These are phyloP conservation scores for Sicyos baderoa DNA, from an alignment of 306 rosid genomes.

Conservation along the genomic window DNA sequence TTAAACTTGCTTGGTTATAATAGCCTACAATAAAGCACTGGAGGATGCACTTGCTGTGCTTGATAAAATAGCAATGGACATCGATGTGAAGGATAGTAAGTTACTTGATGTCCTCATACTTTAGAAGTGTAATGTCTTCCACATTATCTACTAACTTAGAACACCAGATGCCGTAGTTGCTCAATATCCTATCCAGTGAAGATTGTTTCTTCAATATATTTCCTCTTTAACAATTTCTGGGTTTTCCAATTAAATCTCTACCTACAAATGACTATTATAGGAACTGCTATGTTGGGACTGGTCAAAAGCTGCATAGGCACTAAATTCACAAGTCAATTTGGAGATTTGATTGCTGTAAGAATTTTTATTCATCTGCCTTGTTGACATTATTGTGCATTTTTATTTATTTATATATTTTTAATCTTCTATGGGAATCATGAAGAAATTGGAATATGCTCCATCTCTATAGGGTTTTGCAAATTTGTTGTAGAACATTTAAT, in stretches of 20 bases:
- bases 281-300: slow-evolving; percentile 72
- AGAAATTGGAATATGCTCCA: background rate
- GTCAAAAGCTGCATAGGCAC: slow-evolving; percentile 91
- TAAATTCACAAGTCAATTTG: slow-evolving; percentile 88
- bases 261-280: slow-evolving; percentile 33
- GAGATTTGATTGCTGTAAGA: slow-evolving; percentile 95
- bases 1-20: slow-evolving; percentile 16
- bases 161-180: background rate
- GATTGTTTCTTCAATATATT: background rate
- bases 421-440: background rate
- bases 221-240: slow-evolving; percentile 4
- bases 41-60: slow-evolving; percentile 90
- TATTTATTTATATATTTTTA: background rate
- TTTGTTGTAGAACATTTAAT: slow-evolving; percentile 9
- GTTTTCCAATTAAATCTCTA: background rate
- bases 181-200: background rate
- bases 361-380: slow-evolving; percentile 16
- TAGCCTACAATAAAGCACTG: slow-evolving; percentile 91
- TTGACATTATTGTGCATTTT: slow-evolving; percentile 4
- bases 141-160: background rate
- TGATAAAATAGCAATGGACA: slow-evolving; percentile 84
- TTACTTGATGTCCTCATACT: slow-evolving; percentile 4
- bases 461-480: background rate
- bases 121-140: background rate
- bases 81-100: slow-evolving; percentile 85